These are phyloP conservation scores for Ceriops tagal DNA, from an alignment of 345 rosid genomes.

Conservation along the genomic window DNA sequence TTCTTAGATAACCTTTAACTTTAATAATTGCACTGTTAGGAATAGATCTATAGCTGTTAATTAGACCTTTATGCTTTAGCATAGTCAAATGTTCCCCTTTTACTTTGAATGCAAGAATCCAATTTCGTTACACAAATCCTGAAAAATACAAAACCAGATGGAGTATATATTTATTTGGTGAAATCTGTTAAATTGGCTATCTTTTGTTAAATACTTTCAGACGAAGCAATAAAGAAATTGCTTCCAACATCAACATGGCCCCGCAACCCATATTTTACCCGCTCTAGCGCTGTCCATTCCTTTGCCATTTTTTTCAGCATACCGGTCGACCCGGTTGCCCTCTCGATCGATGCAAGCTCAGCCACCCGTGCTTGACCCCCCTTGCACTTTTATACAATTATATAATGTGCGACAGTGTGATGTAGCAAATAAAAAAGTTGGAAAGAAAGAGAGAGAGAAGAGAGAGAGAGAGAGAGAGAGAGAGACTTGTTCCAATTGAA, in stretches of 20 bases:
- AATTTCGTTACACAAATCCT: too few relatives aligned
- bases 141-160: too few relatives aligned
- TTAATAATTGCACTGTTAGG: too few relatives aligned
- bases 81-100: too few relatives aligned
- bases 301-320: neutral
- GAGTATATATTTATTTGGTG: too few relatives aligned
- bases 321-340: conserved; percentile 15
- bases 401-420: neutral
- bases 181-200: neutral
- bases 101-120: too few relatives aligned
- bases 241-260: neutral
- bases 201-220: neutral
- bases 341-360: neutral
- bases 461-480: neutral
- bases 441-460: neutral
- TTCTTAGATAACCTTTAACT: too few relatives aligned
- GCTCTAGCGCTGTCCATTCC: conserved; percentile 2
- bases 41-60: too few relatives aligned
- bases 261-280: conserved; percentile 10
- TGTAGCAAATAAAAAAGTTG: neutral
- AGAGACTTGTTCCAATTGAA: neutral
- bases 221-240: neutral
- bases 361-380: conserved; percentile 6
- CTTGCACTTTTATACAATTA: neutral
- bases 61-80: too few relatives aligned